Conservation (phyloP, 148 eudicot genomes). For the Gaultheria prostrata region DNA sequence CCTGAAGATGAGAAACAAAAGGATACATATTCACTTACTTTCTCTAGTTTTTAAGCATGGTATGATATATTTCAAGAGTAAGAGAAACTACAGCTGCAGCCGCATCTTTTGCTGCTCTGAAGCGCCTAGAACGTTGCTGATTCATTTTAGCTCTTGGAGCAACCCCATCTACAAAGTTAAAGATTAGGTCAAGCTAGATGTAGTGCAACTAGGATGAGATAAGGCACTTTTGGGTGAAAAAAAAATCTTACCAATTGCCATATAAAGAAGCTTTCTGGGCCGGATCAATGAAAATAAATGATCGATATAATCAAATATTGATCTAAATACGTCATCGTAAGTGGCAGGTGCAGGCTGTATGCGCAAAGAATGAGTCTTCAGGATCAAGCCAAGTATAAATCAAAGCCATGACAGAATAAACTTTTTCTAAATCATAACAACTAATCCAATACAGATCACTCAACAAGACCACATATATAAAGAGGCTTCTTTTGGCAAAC, state of each 20-base stretch:
- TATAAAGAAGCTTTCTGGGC: slow-evolving; percentile 88
- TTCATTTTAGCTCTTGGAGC: slow-evolving; percentile 99
- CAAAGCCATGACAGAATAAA: neutral
- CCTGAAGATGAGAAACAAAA: slow-evolving; percentile 41
- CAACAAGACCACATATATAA: slow-evolving; percentile 41
- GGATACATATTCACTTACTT: slow-evolving; percentile 2
- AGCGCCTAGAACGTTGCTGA: slow-evolving; percentile 95
- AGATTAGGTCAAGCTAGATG: slow-evolving; percentile 11
- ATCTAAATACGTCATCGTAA: slow-evolving; percentile 82
- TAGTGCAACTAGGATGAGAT: slow-evolving; percentile 2
- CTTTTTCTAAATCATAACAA: neutral
- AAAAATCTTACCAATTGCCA: slow-evolving; percentile 80
- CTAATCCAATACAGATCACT: neutral
- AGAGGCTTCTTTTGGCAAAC: slow-evolving; percentile 88
- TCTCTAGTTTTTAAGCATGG: neutral
- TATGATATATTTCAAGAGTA: neutral
- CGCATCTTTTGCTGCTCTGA: slow-evolving; percentile 99
- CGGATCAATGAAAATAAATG: slow-evolving; percentile 83
- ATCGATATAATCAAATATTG: slow-evolving; percentile 93
- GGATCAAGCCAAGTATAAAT: slow-evolving; percentile 12
- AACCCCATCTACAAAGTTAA: slow-evolving; percentile 72
- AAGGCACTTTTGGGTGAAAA: neutral
- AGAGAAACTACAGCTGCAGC: slow-evolving; percentile 73
- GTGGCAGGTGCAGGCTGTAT: slow-evolving; percentile 90
- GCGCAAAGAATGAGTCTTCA: slow-evolving; percentile 16